These are phyloP conservation scores for Trichoderma atroviride DNA, from an alignment of 2,329 filamentous ascomycete genomes.

Conservation along the genomic window DNA sequence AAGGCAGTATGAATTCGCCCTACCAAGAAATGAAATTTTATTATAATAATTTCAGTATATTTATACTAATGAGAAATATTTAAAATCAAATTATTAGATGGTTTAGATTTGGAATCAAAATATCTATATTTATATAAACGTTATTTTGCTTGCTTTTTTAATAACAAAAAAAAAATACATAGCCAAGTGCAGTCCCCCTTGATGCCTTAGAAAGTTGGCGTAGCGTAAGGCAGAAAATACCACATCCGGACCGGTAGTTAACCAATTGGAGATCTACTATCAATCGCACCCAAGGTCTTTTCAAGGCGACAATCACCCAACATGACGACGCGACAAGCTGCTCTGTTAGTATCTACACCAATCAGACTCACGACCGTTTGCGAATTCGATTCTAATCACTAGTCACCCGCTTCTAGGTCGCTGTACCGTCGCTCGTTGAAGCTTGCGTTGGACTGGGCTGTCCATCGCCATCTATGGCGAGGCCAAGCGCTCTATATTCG, in stretches of 20 bases:
- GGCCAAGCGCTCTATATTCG: constrained; percentile 96
- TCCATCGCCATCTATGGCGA: constrained; percentile 90
- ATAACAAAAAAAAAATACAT: neutral
- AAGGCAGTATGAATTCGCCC: neutral
- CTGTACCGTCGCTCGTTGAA: constrained; percentile 94
- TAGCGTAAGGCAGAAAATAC: constrained; percentile 16
- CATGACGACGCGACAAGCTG: constrained; percentile 50
- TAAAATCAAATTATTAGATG: neutral
- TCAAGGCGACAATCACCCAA: constrained; percentile 22
- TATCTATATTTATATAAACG: neutral
- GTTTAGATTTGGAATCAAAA: neutral
- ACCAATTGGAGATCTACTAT: neutral
- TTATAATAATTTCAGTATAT: neutral
- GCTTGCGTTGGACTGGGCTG: constrained; percentile 91
- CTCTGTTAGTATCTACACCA: constrained; percentile 47
- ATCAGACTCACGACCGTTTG: constrained; percentile 4
- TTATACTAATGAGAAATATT: neutral
- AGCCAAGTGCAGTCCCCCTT: neutral
- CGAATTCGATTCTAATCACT: constrained; percentile 28
- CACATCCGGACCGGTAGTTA: neutral
- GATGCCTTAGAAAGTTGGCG: constrained; percentile 8
- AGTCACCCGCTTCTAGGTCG: constrained; percentile 49
- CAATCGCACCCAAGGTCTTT: constrained; percentile 23
- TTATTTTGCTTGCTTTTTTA: neutral
- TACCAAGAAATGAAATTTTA: neutral